Base-by-base conservation (phyloP, 148 eudicot species). In the Rhododendron ferrugineum region DNA sequence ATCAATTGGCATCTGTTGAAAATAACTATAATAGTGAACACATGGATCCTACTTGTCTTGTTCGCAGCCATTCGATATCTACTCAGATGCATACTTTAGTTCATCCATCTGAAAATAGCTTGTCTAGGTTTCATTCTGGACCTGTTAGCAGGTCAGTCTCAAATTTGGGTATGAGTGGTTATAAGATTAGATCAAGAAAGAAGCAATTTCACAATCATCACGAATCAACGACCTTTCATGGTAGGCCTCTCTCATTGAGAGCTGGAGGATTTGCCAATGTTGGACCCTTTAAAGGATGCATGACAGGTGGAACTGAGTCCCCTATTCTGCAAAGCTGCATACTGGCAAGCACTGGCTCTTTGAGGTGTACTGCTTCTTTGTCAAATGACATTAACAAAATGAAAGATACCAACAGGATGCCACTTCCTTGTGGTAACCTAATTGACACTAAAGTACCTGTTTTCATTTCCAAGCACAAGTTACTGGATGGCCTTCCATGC, bases 221-320 rank as follows among this genome's bases (percentile, higher is more conserved):
- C 83, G 86, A 88, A 37, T 77, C 84, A 84, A 79, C 88, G 11
- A 80, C 76, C 70, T 85, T 86, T 75, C 85, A 85, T 62, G 89
- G 87, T 74, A 89, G 88, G 79, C 86, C 85, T 30, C 85, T 90
- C 32, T 88, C 84, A 58, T 22, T 83, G 20, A 93, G 87, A 86
- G 42, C 90, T 23, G 92, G 89, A 88, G 85, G 90, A 22, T 89
- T 91, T 40, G 86, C 89, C 83, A 90, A 91, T 20, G 84, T 88
- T 78, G 94, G 94, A 81, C 92, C 95, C 23, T 94, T 95, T 82
- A 92, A 91, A 88, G 96, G 93, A 79, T 94, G 98, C 88, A 93
- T 94, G 92, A 81, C 88, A 1, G 90, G 93, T 44, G 93, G 88
- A 62, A 88, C 84, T n/a, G 90, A 92, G 79, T 88, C 95, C 42